Percentiles rank a stretch among this genome's conserved stretches.
phyloP scores from a whole-genome alignment of 2,329 filamentous ascomycete genomes.

The Arthrobotrys megalospora region DNA sequence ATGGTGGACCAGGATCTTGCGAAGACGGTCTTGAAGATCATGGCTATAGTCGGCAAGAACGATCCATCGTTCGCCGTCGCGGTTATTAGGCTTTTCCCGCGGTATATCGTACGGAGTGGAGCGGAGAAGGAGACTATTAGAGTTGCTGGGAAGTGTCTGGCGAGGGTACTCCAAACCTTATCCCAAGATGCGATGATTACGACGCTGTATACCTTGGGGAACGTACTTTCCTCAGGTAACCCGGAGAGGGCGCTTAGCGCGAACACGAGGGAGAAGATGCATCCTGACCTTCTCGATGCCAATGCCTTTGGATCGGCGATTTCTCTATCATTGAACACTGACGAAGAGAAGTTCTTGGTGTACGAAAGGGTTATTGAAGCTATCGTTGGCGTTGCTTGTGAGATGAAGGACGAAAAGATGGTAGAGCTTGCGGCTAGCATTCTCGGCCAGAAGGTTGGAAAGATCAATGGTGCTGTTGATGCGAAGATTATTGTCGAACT shows the following conservation, averaged over 20 bases:
- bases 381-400: slow-evolving; percentile 88
- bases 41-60: slow-evolving; percentile 84
- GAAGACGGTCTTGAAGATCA: slow-evolving; percentile 81
- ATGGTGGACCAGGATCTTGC: slow-evolving; percentile 86
- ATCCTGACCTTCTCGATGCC: slow-evolving; percentile 63
- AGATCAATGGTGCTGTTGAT: slow-evolving; percentile 84
- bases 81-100: slow-evolving; percentile 83
- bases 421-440: slow-evolving; percentile 93
- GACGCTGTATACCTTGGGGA: slow-evolving; percentile 95
- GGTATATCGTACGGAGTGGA: slow-evolving; percentile 88
- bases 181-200: slow-evolving; percentile 95
- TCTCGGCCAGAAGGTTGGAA: slow-evolving; percentile 93
- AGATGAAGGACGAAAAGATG: slow-evolving; percentile 89
- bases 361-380: slow-evolving; percentile 94
- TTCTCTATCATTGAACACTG: slow-evolving; percentile 80
- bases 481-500: slow-evolving; percentile 87
- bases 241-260: slow-evolving; percentile 71
- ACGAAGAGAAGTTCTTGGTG: slow-evolving; percentile 83
- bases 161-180: slow-evolving; percentile 82
- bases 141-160: slow-evolving; percentile 86
- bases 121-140: slow-evolving; percentile 78
- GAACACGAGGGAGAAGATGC: slow-evolving; percentile 65
- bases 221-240: slow-evolving; percentile 83
- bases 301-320: slow-evolving; percentile 79
- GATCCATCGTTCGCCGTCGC: slow-evolving; percentile 80